These are phyloP conservation scores for Trifolium dubium DNA, from an alignment of 306 rosid species.

Conservation along the genomic window DNA sequence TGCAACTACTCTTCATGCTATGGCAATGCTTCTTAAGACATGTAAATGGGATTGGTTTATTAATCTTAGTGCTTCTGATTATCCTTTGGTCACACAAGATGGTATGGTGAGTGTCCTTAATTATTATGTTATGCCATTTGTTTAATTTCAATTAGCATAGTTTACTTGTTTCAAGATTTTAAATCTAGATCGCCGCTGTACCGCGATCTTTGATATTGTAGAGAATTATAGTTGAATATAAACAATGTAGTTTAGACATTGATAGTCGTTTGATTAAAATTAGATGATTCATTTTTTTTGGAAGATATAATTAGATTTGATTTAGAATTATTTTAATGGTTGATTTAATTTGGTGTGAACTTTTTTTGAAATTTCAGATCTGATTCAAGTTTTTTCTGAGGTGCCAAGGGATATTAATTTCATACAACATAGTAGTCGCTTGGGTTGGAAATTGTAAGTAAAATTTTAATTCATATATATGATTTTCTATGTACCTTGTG, in stretches of 20 bases:
- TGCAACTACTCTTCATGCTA: slow-evolving; percentile 85
- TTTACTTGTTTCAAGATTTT: not conserved
- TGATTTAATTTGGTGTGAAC: slow-evolving; percentile 7
- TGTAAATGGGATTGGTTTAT: slow-evolving; percentile 92
- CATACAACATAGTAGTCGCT: slow-evolving; percentile 77
- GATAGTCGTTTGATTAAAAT: too few species aligned
- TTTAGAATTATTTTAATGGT: not conserved
- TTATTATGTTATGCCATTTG: not conserved
- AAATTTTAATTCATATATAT: not conserved
- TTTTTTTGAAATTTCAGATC: slow-evolving; percentile 57
- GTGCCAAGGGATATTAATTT: slow-evolving; percentile 80
- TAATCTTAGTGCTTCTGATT: slow-evolving; percentile 95
- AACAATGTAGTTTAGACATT: too few species aligned
- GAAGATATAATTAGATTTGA: too few species aligned
- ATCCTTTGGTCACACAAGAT: slow-evolving; percentile 92
- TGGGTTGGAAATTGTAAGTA: slow-evolving; percentile 89
- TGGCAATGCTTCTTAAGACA: slow-evolving; percentile 72
- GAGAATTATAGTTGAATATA: not conserved
- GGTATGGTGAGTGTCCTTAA: slow-evolving; percentile 90
- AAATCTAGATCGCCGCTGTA: not conserved
- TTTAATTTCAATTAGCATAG: not conserved
- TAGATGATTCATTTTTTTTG: too few species aligned
- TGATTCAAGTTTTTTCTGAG: slow-evolving; percentile 76
- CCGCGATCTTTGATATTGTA: not conserved
- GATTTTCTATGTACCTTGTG: slow-evolving; percentile 13